phyloP scores from a whole-genome alignment of 2,329 filamentous ascomycete genomes.

The Xylaria hypoxylon region DNA sequence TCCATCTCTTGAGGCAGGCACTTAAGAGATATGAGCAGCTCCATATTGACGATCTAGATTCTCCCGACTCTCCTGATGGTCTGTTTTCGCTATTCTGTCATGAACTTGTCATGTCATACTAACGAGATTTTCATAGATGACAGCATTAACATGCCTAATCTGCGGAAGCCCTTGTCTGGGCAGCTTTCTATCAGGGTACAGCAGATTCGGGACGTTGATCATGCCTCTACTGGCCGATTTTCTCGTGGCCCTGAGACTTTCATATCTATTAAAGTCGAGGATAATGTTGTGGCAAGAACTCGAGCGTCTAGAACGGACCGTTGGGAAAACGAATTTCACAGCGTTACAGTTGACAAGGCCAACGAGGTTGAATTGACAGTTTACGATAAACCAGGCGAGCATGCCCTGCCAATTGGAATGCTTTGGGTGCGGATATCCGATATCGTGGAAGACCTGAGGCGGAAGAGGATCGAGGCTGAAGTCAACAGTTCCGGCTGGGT shows the following conservation, averaged over 20 bases:
- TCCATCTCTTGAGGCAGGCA: constrained; percentile 93
- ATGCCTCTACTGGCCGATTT: constrained; percentile 86
- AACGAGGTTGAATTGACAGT: constrained; percentile 98
- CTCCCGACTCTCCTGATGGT: constrained; percentile 83
- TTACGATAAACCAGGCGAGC: constrained; percentile 93
- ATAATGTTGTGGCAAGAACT: constrained; percentile 89
- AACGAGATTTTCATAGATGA: constrained; percentile 72
- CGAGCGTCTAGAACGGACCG: constrained; percentile 85
- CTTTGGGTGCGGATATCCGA: constrained; percentile 97
- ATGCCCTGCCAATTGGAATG: constrained; percentile 91
- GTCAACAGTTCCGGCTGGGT: constrained; percentile 97
- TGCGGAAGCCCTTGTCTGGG: constrained; percentile 95
- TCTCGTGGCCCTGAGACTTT: constrained; percentile 93
- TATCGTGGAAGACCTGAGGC: constrained; percentile 95
- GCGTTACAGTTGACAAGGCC: constrained; percentile 95
- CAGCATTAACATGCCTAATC: constrained; percentile 93
- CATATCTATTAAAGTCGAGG: constrained; percentile 96
- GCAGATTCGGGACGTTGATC: constrained; percentile 93
- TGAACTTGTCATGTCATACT: constrained; percentile 26
- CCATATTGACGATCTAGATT: constrained; percentile 87
- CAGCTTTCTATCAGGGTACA: constrained; percentile 88
- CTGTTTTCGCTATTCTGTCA: constrained; percentile 51
- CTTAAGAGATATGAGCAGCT: constrained; percentile 97
- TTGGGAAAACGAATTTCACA: constrained; percentile 93
- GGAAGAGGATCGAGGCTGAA: constrained; percentile 96